Conservation (phyloP, 805 yeast genomes). For the Lachancea waltii region DNA sequence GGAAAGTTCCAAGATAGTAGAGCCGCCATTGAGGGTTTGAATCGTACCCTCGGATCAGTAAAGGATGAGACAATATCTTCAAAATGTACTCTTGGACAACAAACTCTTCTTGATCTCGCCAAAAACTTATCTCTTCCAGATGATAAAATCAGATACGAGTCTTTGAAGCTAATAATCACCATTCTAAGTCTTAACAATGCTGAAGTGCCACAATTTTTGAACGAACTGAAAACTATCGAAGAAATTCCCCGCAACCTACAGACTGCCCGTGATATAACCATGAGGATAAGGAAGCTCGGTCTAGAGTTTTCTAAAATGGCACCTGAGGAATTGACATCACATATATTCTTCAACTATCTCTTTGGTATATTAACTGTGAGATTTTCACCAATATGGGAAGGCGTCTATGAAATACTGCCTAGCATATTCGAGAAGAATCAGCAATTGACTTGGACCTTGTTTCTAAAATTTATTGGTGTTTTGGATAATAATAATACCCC, state of each 20-base stretch:
- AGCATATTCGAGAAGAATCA: slow-evolving; percentile 38
- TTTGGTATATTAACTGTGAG: slow-evolving; percentile 68
- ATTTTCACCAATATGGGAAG: slow-evolving; percentile 84
- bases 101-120: slow-evolving; percentile 12
- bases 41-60: slow-evolving; percentile 13
- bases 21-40: slow-evolving; percentile 34
- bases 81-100: not conserved
- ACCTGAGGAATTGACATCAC: slow-evolving; percentile 16
- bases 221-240: slow-evolving; percentile 55
- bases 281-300: slow-evolving; percentile 58
- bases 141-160: slow-evolving; percentile 41
- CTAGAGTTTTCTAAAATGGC: slow-evolving; percentile 35
- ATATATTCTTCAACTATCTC: slow-evolving; percentile 40
- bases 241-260: slow-evolving; percentile 62
- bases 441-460: slow-evolving; percentile 49
- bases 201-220: slow-evolving; percentile 37
- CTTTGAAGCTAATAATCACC: slow-evolving; percentile 44
- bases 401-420: slow-evolving; percentile 56
- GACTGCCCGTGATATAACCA: slow-evolving; percentile 66
- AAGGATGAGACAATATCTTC: no score
- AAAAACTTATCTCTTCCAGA: slow-evolving; percentile 44
- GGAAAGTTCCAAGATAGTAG: slow-evolving; percentile 32
- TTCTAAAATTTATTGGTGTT: slow-evolving; percentile 33
- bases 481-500: slow-evolving; percentile 17
- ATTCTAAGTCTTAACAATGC: slow-evolving; percentile 23